Evolutionary conservation across 2,329 filamentous ascomycete species (phyloP).

Genomic region (Malbranchea cinnamomea): DNA sequence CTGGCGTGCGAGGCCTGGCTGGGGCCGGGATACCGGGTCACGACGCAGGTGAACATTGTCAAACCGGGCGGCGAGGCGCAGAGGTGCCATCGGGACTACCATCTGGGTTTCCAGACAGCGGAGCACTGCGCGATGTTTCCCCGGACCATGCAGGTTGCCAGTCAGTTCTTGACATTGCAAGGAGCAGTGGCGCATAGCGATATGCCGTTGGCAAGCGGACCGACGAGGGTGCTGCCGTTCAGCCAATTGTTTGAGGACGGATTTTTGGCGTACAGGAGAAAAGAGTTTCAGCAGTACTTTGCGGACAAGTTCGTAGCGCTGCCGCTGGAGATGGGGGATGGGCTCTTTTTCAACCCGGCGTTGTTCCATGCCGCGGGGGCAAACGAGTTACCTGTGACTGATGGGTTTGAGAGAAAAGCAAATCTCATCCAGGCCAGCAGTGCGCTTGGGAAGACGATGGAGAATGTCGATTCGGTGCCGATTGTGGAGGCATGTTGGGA

Average conservation of each 20-base stretch:
- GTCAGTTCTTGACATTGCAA: constrained; percentile 45
- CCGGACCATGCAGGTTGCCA: constrained; percentile 37
- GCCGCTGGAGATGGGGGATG: constrained; percentile 41
- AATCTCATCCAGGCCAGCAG: constrained; percentile 48
- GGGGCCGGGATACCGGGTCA: constrained; percentile 45
- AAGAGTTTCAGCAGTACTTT: constrained; percentile 42
- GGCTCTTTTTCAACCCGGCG: constrained; percentile 49
- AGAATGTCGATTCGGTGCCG: constrained; percentile 39
- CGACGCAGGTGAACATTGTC: constrained; percentile 49
- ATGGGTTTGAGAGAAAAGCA: constrained; percentile 38
- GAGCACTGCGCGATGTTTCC: constrained; percentile 35
- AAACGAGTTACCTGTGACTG: constrained; percentile 29
- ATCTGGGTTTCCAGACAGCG: constrained; percentile 46
- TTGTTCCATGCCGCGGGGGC: constrained; percentile 48
- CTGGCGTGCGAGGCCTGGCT: constrained; percentile 42
- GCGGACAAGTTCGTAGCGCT: constrained; percentile 37
- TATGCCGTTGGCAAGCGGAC: constrained; percentile 44
- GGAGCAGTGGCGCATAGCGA: constrained; percentile 48
- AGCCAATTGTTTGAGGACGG: constrained; percentile 43
- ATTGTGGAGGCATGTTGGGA: constrained; percentile 41
- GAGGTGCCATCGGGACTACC: constrained; percentile 46
- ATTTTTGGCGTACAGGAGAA: constrained; percentile 41
- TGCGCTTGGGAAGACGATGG: constrained; percentile 51
- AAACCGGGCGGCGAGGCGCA: constrained; percentile 44
- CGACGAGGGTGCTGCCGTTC: constrained; percentile 46